Base-by-base conservation (phyloP, 2,329 filamentous ascomycete genomes). In the Aschersonia sp. region DNA sequence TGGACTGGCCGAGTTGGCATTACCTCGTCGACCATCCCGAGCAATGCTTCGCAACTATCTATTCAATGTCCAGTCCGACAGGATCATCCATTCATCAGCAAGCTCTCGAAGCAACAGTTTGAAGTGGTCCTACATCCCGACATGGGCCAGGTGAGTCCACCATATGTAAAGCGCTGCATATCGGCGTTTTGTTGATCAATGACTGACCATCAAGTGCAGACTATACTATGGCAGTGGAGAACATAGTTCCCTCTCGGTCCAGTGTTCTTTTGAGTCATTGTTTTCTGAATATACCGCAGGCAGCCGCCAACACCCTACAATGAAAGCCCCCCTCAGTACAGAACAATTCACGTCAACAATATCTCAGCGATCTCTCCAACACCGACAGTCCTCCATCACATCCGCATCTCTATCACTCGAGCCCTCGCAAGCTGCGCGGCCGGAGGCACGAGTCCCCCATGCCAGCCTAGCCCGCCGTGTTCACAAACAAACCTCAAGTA, bases 211-310 rank as follows among this genome's bases (percentile, higher is more conserved):
- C 28, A n/a, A 2, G 38, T 43, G 61, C 41, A 79, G 72, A 54
- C 66, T 86, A 12, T 89, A 88, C 63, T 89, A 89, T 60, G 78
- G 79, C 38, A 80, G 78, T 47, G 80, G 81, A 46, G 80, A 77
- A 61, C 72, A 70, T 51, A 73, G 65, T 44, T 77, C 66, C 49
- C 61, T 84, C 45, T 67, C 69, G 28, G 54, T 61, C 20, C 59
- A 66, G 38, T 61, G 66, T 6, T 67, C 70, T 1, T 71, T 71
- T 5, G 66, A 72, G 52, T 62, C 70, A 32, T 64, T 73, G 55
- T 56, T 64, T 48, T 74, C 73, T 1, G 67, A 73, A 31, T 65
- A 60, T 42, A 66, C 64, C 52, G 67, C 76, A 56, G 68, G 74
- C 60, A 67, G 74, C 48, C 65, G 66, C 29, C 60, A 59, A 9